Evolutionary conservation across 1,284 basidiomycete genomes (phyloP), one percentile per base, ranked within the genome.

Genomic region (Apiotrichum laibachii): DNA sequence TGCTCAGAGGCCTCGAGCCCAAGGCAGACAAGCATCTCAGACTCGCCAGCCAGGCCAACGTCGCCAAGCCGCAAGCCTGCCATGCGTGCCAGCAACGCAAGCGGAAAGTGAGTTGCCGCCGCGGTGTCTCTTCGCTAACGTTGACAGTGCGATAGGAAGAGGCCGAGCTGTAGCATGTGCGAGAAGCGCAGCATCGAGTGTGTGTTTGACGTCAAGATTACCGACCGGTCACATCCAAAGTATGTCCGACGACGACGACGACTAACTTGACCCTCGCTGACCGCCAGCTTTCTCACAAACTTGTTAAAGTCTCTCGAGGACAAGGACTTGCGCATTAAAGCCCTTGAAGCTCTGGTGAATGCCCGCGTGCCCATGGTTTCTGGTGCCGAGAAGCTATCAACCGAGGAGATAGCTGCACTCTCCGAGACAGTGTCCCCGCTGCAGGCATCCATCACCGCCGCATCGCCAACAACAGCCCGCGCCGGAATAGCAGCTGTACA

Each of bases 31-130:
- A 26, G 13, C 21, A 48, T 15, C 46, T 48, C 19, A 26, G 46
- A 18, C 46, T 50, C 35, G 43, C 55, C 16, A 39, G 45, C 42
- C 45, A 47, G 26, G 39, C 49, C 31, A 44, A 44, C 19, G 19
- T 44, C 9, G 1, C 43, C 43, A 49, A 60, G 45, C 50, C 50
- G 16, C 56, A 60, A 26, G 50, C 59, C 44, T 60, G 59, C 8
- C 54, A 53, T 18, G 53, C 57, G n/a, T 59, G 57, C 13, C 57
- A 59, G 43, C 59, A 60, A 42, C 59, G 59, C 33, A 60, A 60
- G 50, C 54, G 59, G 45, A 60, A 60, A 39, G 58, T 60, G 16
- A 39, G 57, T 13, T 18, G 42, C 5, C 5, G 4, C 18, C 11
- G 9, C 21, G 19, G 15, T 1, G 0, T 0, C 19, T 12, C 8